Evolutionary conservation across 805 yeast genomes (phyloP).

Genomic region (Metschnikowia borealis): DNA sequence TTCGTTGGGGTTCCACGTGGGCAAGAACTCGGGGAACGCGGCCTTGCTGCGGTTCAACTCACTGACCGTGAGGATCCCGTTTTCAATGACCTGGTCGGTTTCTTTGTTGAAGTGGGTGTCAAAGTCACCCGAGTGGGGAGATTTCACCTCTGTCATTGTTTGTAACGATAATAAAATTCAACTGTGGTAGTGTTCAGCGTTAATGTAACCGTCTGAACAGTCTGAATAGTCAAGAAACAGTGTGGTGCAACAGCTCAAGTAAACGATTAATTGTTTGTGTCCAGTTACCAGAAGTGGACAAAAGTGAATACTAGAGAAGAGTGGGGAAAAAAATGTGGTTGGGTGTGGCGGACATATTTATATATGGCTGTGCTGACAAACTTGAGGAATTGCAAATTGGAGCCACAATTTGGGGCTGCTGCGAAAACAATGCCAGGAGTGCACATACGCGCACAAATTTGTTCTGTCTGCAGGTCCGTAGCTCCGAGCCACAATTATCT

Average conservation of each 20-base stretch:
- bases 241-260: background rate
- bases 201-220: background rate
- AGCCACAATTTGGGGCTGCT: conserved; percentile 3
- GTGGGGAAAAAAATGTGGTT: background rate
- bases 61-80: conserved; percentile 48
- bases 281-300: conserved; percentile 1
- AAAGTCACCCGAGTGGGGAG: conserved; percentile 26
- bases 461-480: background rate
- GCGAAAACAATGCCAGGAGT: background rate
- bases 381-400: background rate
- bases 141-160: conserved; percentile 6
- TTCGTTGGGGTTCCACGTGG: conserved; percentile 64
- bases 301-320: background rate
- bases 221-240: too few relatives aligned
- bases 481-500: background rate
- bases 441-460: background rate
- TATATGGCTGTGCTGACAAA: background rate
- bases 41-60: conserved; percentile 21
- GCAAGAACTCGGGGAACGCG: conserved; percentile 54
- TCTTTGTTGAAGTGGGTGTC: conserved; percentile 51
- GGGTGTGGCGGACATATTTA: conserved; percentile 1
- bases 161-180: too few relatives aligned
- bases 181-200: too few relatives aligned
- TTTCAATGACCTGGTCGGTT: conserved; percentile 36
- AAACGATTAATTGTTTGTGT: background rate